Evolutionary conservation across 2,329 filamentous ascomycete genomes (phyloP).

Genomic region (Lachnellula occidentalis): DNA sequence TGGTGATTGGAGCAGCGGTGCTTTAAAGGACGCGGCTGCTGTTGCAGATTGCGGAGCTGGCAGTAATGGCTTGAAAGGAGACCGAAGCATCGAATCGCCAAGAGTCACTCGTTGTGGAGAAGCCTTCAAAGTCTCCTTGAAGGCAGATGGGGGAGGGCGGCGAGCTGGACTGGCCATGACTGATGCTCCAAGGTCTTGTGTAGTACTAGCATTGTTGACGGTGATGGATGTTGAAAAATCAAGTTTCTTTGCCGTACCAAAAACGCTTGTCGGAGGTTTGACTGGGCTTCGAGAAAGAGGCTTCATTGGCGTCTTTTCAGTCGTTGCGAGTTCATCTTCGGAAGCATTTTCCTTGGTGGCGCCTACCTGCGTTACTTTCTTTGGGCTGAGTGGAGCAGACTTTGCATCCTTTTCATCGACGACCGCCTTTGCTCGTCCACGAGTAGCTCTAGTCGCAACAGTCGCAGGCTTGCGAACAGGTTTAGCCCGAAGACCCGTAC

Average conservation of each 20-base stretch:
- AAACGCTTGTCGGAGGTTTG: slow-evolving; percentile 39
- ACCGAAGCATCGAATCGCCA: slow-evolving; percentile 24
- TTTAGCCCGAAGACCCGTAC: slow-evolving; percentile 39
- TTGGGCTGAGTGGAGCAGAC: slow-evolving; percentile 55
- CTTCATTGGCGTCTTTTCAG: slow-evolving; percentile 45
- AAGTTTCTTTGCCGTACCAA: slow-evolving; percentile 32
- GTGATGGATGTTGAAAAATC: slow-evolving; percentile 31
- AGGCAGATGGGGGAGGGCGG: slow-evolving; percentile 45
- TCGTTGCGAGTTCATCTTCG: slow-evolving; percentile 54
- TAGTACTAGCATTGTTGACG: slow-evolving; percentile 28
- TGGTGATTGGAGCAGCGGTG: slow-evolving; percentile 31
- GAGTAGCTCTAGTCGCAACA: slow-evolving; percentile 26
- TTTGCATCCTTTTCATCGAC: slow-evolving; percentile 31
- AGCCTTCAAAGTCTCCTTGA: slow-evolving; percentile 50
- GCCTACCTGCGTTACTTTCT: slow-evolving; percentile 57
- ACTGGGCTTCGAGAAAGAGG: slow-evolving; percentile 51
- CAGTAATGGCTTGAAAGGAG: slow-evolving; percentile 28
- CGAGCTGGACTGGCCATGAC: slow-evolving; percentile 52
- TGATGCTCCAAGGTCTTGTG: slow-evolving; percentile 35
- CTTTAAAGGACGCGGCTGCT: slow-evolving; percentile 21
- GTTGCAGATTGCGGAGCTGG: slow-evolving; percentile 18
- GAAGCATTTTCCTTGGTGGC: slow-evolving; percentile 41
- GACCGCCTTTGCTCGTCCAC: slow-evolving; percentile 27
- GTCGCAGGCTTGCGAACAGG: slow-evolving; percentile 44
- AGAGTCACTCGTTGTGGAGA: slow-evolving; percentile 44